Evolutionary conservation across 768 basidiomycete species (phyloP).

Genomic region (Pulveroboletus ravenelii): DNA sequence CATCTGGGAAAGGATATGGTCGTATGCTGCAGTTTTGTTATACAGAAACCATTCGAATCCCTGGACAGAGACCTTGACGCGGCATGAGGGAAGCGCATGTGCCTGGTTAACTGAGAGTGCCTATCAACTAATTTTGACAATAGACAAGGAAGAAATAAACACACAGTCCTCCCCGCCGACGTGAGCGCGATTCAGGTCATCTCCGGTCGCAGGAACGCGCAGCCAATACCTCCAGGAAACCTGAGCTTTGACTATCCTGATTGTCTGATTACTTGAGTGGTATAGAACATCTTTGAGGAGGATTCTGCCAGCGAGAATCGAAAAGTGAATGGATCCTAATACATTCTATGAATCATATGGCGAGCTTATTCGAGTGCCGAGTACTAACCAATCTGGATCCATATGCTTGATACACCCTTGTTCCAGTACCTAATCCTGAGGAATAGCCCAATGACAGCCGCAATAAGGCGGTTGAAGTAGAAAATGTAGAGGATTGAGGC

Average conservation of each 20-base stretch:
- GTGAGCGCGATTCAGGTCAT: constrained; percentile 50
- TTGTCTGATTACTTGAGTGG: constrained; percentile 88
- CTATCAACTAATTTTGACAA: constrained; percentile 4
- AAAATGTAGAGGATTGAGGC: constrained; percentile 73
- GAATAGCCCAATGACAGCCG: constrained; percentile 55
- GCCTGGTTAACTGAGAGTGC: constrained; percentile 32
- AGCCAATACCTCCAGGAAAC: constrained; percentile 96
- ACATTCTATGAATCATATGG: not conserved
- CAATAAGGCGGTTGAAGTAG: constrained; percentile 87
- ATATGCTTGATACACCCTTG: constrained; percentile 66
- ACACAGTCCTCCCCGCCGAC: constrained; percentile 52
- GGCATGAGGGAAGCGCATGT: constrained; percentile 53
- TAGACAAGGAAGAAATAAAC: constrained; percentile 20
- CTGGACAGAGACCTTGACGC: constrained; percentile 73
- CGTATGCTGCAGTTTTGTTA: constrained; percentile 85
- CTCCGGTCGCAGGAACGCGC: constrained; percentile 69
- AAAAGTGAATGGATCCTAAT: constrained; percentile 87
- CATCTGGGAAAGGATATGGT: constrained; percentile 79
- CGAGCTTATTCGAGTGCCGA: not conserved
- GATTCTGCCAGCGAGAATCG: constrained; percentile 80
- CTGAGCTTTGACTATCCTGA: constrained; percentile 78
- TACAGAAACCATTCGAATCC: constrained; percentile 93
- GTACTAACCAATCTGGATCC: constrained; percentile 73
- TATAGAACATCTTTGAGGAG: constrained; percentile 85
- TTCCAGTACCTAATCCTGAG: constrained; percentile 79